These are phyloP conservation scores for Sphaerulina musiva DNA, from an alignment of 2,329 filamentous ascomycete species.

Conservation along the genomic window DNA sequence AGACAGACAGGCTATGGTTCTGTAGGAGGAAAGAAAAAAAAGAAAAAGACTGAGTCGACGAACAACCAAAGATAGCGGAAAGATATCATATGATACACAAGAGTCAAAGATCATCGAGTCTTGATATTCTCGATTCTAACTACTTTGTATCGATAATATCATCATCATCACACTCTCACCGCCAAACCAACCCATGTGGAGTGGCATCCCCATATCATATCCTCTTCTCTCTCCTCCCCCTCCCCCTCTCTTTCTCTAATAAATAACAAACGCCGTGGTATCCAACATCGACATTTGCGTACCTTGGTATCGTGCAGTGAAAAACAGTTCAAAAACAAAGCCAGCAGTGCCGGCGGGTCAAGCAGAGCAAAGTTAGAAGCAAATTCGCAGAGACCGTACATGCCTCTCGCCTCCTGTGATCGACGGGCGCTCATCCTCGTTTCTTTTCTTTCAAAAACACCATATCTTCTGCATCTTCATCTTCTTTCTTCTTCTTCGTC, in stretches of 20 bases:
- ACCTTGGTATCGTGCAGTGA: constrained; percentile 2
- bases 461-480: background rate
- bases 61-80: too few relatives aligned
- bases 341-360: background rate
- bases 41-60: too few relatives aligned
- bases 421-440: background rate
- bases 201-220: too few relatives aligned
- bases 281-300: background rate
- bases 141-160: too few relatives aligned
- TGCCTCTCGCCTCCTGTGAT: background rate
- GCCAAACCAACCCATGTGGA: too few relatives aligned
- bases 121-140: too few relatives aligned
- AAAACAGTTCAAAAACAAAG: background rate
- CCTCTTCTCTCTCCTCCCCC: too few relatives aligned
- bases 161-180: background rate
- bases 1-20: too few relatives aligned
- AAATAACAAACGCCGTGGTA: background rate
- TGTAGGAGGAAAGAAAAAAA: too few relatives aligned
- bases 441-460: background rate
- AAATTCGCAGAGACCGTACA: background rate
- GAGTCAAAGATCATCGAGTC: too few relatives aligned
- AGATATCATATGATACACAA: too few relatives aligned
- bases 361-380: background rate
- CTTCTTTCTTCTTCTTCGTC: background rate
- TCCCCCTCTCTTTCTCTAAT: too few relatives aligned